These are phyloP conservation scores for Ramaria sp. DNA, from an alignment of 768 basidiomycete species.

Conservation along the genomic window DNA sequence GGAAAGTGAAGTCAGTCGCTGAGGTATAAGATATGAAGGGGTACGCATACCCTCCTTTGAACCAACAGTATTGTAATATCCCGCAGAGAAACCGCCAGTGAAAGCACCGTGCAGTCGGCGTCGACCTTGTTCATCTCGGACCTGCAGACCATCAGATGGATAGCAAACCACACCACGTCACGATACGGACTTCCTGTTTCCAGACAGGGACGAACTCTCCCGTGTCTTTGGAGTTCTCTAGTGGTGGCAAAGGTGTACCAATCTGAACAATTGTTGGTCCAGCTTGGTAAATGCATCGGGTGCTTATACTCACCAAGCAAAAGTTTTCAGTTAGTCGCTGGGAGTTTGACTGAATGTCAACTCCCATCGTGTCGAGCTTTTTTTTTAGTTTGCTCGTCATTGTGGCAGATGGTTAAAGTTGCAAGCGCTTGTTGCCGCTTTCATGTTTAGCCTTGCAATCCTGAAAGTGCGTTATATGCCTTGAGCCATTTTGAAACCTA, in stretches of 20 bases:
- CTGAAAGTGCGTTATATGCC: conserved; percentile 19
- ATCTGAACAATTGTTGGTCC: conserved; percentile 37
- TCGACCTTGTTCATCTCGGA: conserved; percentile 87
- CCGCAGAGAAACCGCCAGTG: conserved; percentile 96
- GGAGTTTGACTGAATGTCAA: conserved; percentile 48
- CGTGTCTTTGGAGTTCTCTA: conserved; percentile 88
- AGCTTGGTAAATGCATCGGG: neutral
- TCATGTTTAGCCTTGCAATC: conserved; percentile 27
- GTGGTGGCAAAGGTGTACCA: conserved; percentile 86
- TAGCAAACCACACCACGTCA: conserved; percentile 13
- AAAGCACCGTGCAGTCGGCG: conserved; percentile 95
- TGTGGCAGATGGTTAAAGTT: conserved; percentile 7
- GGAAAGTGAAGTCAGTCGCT: neutral
- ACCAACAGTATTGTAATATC: conserved; percentile 93
- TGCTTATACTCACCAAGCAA: conserved; percentile 47
- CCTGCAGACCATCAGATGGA: conserved; percentile 31
- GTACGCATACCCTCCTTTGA: conserved; percentile 74
- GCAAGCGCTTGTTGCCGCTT: neutral
- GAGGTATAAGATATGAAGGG: neutral
- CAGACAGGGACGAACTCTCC: conserved; percentile 95
- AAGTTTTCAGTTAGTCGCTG: conserved; percentile 73
- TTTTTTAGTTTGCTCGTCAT: conserved; percentile 58
- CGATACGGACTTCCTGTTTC: conserved; percentile 79
- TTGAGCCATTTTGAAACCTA: neutral
- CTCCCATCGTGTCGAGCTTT: conserved; percentile 72